Evolutionary conservation across 108 stramenopile genomes (phyloP), one percentile per base, ranked within the genome.

Genomic region (Seminavis robusta): DNA sequence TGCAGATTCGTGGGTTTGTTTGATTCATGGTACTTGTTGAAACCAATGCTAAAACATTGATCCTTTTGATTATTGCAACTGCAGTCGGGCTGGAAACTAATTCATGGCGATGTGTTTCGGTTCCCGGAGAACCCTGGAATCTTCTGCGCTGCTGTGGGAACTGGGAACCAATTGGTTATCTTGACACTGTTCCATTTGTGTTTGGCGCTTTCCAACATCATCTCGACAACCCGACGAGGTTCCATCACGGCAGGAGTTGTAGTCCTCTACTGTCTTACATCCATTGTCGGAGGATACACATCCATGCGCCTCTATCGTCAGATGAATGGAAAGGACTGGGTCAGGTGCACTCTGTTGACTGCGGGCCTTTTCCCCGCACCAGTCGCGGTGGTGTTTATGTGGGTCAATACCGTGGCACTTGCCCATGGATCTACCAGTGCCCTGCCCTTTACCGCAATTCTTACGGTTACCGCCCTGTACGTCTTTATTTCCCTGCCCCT

Each of bases 21-120:
- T 37, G 15, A 9, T 41, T 50, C 29, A 17, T 27, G 11, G 13
- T 53, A 29, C 41, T 51, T 21, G n/a, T 31, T 55, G 19, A 16
- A 9, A 21, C 10, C 26, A 17, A 8, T 23, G 33, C 31, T 24
- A 39, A 29, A 26, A 45, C 15, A 4, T 23, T 28, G 5, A n/a
- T n/a, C n/a, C n/a, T n/a, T n/a, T n/a, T n/a, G n/a, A n/a, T n/a
- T n/a, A n/a, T n/a, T n/a, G n/a, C n/a, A n/a, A n/a, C n/a, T 28
- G 27, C 46, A 88, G 78, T 90, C 94, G 4, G 97, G 97, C 23
- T 99, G 98, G 98, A 99, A 99, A 60, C 80, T 97, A 9, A 88
- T 99, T 59, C 95, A 97, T 59, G 97, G 95, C 0, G 97, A 98
- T 56, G 98, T 98, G 20, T 99, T 99, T 63, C 95, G 97, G 25